These are phyloP conservation scores for Puccinellia tenuiflora DNA, from an alignment of 176 grass and related monocot genomes.

Conservation along the genomic window DNA sequence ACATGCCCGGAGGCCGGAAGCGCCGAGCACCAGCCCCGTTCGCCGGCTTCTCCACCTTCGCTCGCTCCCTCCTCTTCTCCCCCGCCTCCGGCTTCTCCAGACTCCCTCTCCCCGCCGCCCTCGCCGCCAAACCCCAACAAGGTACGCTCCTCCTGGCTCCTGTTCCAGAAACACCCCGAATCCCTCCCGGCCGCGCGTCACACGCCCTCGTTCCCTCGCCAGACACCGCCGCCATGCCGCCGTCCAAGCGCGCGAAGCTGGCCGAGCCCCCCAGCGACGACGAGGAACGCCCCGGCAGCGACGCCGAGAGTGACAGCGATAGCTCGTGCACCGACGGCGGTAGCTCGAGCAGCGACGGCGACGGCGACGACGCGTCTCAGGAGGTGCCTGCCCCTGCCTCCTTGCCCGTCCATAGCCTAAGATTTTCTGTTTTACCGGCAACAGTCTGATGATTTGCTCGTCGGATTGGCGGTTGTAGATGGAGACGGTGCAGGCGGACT, in stretches of 20 bases:
- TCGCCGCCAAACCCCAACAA: background rate
- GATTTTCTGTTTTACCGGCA: background rate
- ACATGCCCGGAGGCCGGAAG: conserved; percentile 31
- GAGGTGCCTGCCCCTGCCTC: conserved; percentile 1
- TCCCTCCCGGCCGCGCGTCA: background rate
- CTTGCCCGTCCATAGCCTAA: background rate
- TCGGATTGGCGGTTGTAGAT: background rate
- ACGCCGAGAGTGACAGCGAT: background rate
- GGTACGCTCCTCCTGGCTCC: background rate
- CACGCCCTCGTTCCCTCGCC: background rate
- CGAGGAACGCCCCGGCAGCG: background rate
- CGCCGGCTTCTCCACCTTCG: conserved; percentile 63
- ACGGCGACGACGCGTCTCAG: conserved; percentile 24
- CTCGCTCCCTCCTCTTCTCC: conserved; percentile 49
- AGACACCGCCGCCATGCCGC: background rate
- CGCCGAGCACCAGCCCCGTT: conserved; percentile 7
- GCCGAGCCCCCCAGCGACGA: conserved; percentile 18
- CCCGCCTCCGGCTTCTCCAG: background rate
- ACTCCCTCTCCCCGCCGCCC: background rate
- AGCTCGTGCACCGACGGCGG: conserved; percentile 8
- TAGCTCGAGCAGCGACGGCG: background rate
- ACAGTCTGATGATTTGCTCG: background rate
- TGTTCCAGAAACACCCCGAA: background rate
- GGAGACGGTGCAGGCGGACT: conserved; percentile 75
- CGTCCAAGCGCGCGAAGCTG: conserved; percentile 34